Evolutionary conservation across 176 grass and related monocot genomes (phyloP).

Genomic region (Aechmea fasciata): DNA sequence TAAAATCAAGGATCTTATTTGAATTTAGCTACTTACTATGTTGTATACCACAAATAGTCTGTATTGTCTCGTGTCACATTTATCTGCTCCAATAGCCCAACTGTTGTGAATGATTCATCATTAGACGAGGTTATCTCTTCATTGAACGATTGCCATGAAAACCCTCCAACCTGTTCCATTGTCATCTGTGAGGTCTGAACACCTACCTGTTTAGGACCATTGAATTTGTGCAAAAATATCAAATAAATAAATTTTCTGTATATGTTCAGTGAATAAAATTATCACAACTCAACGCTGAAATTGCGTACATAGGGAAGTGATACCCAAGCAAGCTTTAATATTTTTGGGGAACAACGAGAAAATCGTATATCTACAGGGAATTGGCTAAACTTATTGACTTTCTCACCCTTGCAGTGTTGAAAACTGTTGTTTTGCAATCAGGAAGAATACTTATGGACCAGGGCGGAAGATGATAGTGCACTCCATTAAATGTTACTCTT

Average conservation of each 20-base stretch:
- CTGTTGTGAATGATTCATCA: slow-evolving; percentile 48
- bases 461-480: slow-evolving; percentile 83
- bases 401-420: slow-evolving; percentile 91
- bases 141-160: slow-evolving; percentile 71
- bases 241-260: too few species aligned
- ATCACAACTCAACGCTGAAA: too few species aligned
- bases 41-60: slow-evolving; percentile 96
- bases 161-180: slow-evolving; percentile 79
- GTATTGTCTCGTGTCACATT: slow-evolving; percentile 92
- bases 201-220: slow-evolving; percentile 46
- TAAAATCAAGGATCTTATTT: slow-evolving; percentile 3
- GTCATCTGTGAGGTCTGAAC: slow-evolving; percentile 76
- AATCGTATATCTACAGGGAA: too few species aligned
- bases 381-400: not conserved
- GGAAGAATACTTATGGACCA: slow-evolving; percentile 98
- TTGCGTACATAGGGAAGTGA: too few species aligned
- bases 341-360: too few species aligned
- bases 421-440: slow-evolving; percentile 87
- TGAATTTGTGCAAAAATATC: not conserved
- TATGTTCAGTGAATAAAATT: too few species aligned
- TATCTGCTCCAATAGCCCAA: slow-evolving; percentile 86
- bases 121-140: slow-evolving; percentile 62
- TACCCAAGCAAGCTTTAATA: too few species aligned
- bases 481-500: slow-evolving; percentile 68
- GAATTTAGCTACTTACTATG: slow-evolving; percentile 49